Base-by-base conservation (phyloP, 768 basidiomycete species). In the Auriscalpium orientale region DNA sequence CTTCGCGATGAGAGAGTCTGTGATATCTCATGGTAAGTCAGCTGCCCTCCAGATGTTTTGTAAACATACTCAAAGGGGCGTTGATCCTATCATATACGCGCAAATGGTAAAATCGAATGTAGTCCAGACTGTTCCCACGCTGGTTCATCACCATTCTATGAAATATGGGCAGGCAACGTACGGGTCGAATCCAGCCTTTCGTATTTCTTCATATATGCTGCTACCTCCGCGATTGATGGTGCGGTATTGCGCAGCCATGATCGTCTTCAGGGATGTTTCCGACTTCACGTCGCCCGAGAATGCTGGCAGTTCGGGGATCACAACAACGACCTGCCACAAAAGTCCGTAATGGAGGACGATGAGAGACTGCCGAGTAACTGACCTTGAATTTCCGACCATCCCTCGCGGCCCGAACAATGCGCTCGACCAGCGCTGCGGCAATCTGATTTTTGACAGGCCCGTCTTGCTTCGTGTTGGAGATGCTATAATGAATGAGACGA, bases 61-160 rank as follows among this genome's bases (percentile, higher is more conserved):
- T 0, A n/a, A 6, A 67, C 79, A 65, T 58, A 84, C 85, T 71
- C 59, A 73, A 68, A 1, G 90, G 87, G 0, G 86, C 85, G 65
- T 93, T 94, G 65, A 95, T 90, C 22, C 94, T 78, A 66, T 98
- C 95, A 67, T 95, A 99, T 1, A 86, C 75, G 34, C 97, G 81
- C 22, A 99, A 77, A 71, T 98, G 93, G 73, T 90, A 98, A 78
- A 97, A 92, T 11, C 85, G 80, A 62, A 97, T 89, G 67, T 87
- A 94, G 56, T 94, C 85, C 72, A 74, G 64, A n/a, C 91, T 91
- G 58, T 28, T 20, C 2, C 16, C 21, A 18, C 8, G 51, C 35
- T 47, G 10, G 46, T 2, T 15, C 37, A 28, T 21, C 18, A 48
- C 35, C 20, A 4, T 11, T 1, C 13, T 21, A 20, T 8, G 37